Base-by-base conservation (phyloP, 2,329 filamentous ascomycete species). In the Nemania sp. region DNA sequence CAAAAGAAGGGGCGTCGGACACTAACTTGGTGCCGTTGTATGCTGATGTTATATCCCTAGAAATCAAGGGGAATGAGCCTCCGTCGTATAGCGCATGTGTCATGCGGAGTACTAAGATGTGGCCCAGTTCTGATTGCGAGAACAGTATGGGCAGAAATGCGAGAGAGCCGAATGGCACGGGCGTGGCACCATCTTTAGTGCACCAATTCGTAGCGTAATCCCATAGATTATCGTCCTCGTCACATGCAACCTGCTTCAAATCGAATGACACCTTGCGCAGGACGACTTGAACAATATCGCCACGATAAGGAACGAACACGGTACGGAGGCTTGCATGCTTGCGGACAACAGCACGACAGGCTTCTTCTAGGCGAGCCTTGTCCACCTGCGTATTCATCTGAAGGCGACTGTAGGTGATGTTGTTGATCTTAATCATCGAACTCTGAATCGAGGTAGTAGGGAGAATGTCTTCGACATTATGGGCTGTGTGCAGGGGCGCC, bases 391-490 rank as follows among this genome's bases (percentile, higher is more conserved):
- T 57, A 29, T 15, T 46, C 32, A 61, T 29, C 0, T 21, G 54
- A 15, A 61, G 42, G 39, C 53, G 49, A 17, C 49, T 53, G 20
- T 57, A 61, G 10, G 43, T 57, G 1, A 61, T 15, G 10, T 61
- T 61, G 3, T 50, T 54, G 6, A 4, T 43, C 10, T 18, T 20
- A 20, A 61, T 6, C 17, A 61, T 2, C 9, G 54, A 25, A 39
- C 34, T 61, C 43, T 61, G 60, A 1, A 54, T 9, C 2, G 12
- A n/a, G 12, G 56, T 59, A 35, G 52, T 50, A 21, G 51, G 60
- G 10, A 63, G 56, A 17, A 59, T 63, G 15, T 59, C 60, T 34
- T 63, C 59, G 9, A 61, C 54, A 35, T 61, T 49, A 4, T 57
- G 11, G 25, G 48, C 21, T 20, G 29, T 39, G 18, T 57, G 54